Percentiles rank a stretch among this genome's conserved stretches.
phyloP scores from a whole-genome alignment of 2,329 filamentous ascomycete species.

The Emergomyces africanus region DNA sequence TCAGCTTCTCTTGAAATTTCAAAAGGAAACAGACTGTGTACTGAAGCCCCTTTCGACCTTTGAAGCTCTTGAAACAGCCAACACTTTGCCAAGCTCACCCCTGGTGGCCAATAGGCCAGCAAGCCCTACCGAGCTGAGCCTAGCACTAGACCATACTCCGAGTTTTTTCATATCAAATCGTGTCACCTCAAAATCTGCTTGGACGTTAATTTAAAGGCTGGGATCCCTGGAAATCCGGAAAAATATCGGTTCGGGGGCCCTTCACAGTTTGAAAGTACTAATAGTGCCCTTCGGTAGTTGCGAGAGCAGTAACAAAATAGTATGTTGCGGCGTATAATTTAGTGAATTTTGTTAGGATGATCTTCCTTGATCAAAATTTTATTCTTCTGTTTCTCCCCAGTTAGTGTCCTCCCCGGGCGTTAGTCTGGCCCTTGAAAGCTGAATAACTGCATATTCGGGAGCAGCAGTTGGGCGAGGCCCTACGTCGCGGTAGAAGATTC shows the following conservation, averaged over 20 bases:
- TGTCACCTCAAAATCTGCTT: not conserved
- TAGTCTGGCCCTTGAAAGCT: not conserved
- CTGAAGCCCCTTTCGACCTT: not conserved
- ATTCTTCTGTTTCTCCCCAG: no score
- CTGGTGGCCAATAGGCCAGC: not conserved
- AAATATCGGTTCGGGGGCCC: not conserved
- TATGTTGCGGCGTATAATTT: not conserved
- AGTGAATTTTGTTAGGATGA: no score
- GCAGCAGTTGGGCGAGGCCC: not conserved
- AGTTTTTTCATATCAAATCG: no score
- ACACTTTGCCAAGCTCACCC: not conserved
- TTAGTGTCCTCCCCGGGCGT: not conserved
- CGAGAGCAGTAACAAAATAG: not conserved
- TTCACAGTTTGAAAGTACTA: not conserved
- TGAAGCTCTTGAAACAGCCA: not conserved
- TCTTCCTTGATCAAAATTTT: no score
- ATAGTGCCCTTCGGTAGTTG: not conserved
- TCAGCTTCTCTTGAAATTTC: not conserved
- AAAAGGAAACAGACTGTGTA: not conserved
- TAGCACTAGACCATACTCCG: not conserved
- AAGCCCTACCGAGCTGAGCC: not conserved
- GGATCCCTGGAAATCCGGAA: not conserved
- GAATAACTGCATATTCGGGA: not conserved
- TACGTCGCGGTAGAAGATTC: no score
- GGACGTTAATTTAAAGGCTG: not conserved